phyloP scores from a whole-genome alignment of 768 basidiomycete species.

The Mycena chlorophos region DNA sequence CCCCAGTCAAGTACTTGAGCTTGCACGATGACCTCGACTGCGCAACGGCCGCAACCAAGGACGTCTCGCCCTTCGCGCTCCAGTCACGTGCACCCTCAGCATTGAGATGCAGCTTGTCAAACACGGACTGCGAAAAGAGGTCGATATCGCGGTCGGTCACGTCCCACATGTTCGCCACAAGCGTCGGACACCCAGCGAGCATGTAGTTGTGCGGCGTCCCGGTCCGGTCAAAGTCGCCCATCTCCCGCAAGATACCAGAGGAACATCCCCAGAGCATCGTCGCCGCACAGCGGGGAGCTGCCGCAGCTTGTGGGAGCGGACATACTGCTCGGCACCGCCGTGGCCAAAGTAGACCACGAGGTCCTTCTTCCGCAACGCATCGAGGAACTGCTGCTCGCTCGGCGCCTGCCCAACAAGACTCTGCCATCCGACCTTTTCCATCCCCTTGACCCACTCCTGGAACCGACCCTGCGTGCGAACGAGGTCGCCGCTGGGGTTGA shows the following conservation, averaged over 20 bases:
- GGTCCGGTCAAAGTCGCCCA: constrained; percentile 90
- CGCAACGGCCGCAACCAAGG: constrained; percentile 77
- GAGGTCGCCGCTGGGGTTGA: constrained; percentile 94
- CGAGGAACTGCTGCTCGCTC: constrained; percentile 79
- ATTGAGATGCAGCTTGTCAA: constrained; percentile 65
- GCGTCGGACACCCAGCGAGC: constrained; percentile 92
- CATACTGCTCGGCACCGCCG: constrained; percentile 93
- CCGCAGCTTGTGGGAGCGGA: constrained; percentile 83
- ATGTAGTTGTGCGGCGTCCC: constrained; percentile 96
- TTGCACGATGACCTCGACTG: constrained; percentile 80
- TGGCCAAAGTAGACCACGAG: constrained; percentile 99
- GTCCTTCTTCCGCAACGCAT: constrained; percentile 72
- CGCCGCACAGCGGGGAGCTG: constrained; percentile 84
- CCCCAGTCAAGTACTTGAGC: constrained; percentile 90
- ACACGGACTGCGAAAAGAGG: constrained; percentile 82
- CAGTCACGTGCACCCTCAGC: constrained; percentile 30
- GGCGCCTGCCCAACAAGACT: constrained; percentile 76
- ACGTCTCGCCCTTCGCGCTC: constrained; percentile 29
- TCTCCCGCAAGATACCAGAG: constrained; percentile 81
- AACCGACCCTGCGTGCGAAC: constrained; percentile 81
- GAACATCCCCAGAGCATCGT: constrained; percentile 99
- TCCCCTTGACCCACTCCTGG: constrained; percentile 70
- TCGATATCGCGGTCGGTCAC: constrained; percentile 98
- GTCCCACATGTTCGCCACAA: constrained; percentile 97
- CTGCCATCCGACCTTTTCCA: constrained; percentile 78